Evolutionary conservation across 2,329 filamentous ascomycete genomes (phyloP).

Genomic region (Pestalotiopsis fici): DNA sequence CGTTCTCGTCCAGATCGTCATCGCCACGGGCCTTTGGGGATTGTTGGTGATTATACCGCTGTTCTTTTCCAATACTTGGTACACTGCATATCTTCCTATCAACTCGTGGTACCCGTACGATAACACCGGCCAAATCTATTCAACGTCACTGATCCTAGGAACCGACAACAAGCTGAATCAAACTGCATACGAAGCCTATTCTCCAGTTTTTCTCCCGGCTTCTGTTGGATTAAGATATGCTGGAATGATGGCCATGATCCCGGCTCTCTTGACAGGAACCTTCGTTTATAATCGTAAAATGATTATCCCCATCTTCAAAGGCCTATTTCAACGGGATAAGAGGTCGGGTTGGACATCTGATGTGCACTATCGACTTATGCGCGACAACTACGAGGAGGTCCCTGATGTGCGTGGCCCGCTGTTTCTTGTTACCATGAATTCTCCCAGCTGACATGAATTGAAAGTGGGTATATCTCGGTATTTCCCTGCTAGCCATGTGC

Average conservation of each 20-base stretch:
- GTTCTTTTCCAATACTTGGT: background rate
- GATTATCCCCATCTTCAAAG: background rate
- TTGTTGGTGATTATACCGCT: background rate
- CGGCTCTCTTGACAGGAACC: background rate
- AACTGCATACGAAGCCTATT: background rate
- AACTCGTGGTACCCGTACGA: background rate
- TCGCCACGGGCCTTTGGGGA: background rate
- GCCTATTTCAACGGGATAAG: background rate
- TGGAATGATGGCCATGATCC: background rate
- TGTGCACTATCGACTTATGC: background rate
- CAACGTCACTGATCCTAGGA: background rate
- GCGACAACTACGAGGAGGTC: background rate
- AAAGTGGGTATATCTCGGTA: background rate
- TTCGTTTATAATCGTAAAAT: background rate
- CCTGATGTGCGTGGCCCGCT: background rate
- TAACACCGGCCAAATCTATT: background rate
- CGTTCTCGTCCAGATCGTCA: background rate
- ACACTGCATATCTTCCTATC: background rate
- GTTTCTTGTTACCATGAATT: background rate
- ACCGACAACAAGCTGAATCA: background rate
- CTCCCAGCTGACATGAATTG: background rate
- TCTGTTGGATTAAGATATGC: background rate
- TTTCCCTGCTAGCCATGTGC: background rate
- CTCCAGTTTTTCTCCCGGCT: background rate
- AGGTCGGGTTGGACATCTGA: background rate